Evolutionary conservation across 768 basidiomycete genomes (phyloP).

Genomic region (Astraeus odoratus): DNA sequence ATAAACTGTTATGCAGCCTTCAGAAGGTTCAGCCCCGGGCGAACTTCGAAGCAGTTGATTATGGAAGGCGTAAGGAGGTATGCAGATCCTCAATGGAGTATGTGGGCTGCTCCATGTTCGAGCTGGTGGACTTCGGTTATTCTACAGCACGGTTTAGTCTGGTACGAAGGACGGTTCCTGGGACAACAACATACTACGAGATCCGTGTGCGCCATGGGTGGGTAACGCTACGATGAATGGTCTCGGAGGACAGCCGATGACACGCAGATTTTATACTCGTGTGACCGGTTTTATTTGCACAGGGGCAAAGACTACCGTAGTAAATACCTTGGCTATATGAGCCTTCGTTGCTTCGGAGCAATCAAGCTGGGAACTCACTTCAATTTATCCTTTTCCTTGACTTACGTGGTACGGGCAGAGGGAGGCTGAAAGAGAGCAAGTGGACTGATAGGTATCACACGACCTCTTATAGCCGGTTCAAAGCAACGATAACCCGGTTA

Average conservation of each 20-base stretch:
- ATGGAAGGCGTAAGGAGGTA: conserved; percentile 20
- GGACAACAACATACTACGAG: neutral
- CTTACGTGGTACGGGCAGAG: neutral
- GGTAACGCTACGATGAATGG: neutral
- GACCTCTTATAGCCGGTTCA: neutral
- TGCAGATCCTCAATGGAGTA: conserved; percentile 18
- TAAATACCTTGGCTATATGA: too few relatives aligned
- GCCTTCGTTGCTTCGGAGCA: too few relatives aligned
- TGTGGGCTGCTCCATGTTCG: conserved; percentile 17
- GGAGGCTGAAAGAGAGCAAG: neutral
- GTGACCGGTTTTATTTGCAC: neutral
- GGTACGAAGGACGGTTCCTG: neutral
- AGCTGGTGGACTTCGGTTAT: conserved; percentile 1
- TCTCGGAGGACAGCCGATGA: neutral
- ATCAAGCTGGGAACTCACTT: neutral
- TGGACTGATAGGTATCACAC: neutral
- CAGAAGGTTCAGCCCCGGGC: conserved; percentile 17
- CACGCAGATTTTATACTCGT: neutral
- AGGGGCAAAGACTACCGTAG: too few relatives aligned
- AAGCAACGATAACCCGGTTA: neutral
- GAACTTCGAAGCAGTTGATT: conserved; percentile 16
- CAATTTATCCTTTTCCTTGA: neutral
- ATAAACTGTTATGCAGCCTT: conserved; percentile 21
- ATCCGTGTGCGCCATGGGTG: neutral
- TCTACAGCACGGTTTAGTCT: neutral